Evolutionary conservation across 148 eudicot species (phyloP), one percentile per base, ranked within the genome.

Genomic region (Bassia scoparia): DNA sequence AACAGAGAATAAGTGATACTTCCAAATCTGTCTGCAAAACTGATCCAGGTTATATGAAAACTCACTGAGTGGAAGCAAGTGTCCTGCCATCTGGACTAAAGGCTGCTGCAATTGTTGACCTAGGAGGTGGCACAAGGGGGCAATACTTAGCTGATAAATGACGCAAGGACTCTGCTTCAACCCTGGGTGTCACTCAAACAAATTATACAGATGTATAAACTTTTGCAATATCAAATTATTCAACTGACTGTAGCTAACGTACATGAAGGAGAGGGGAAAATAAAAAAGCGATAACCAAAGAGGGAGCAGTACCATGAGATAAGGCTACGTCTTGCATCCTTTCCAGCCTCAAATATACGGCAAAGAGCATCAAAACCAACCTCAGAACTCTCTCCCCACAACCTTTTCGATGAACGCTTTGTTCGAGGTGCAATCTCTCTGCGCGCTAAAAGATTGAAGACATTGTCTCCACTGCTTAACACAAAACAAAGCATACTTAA

Each of bases 61-160:
- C 90, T 74, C 73, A 93, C 98, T 93, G 98, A 20, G 98, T 93
- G 61, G 98, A 94, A 61, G 98, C 98, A 76, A 94, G 92, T 50
- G 90, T 86, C 72, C 78, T 89, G 69, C 98, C 98, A 81, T 94
- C 98, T 72, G 95, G 90, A 76, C 97, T 89, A 67, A 94, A 94
- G 66, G 98, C 95, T 73, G 96, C 96, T 35, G 98, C 98, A 76
- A 94, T 94, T 29, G 98, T 94, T 53, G 98, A 94, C 87, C 97
- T 85, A 31, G 98, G 98, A 70, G 97, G 92, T 56, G 98, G 98
- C 62, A 83, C 58, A 68, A 94, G 79, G 8, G 98, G 96, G 74
- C 97, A 94, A 80, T 94, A 94, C 73, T 86, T 84, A 73, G 97
- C 97, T 76, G 93, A 86, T 68, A 94, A 82, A 91, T 89, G 86